These are phyloP conservation scores for Sclerotinia trifoliorum DNA, from an alignment of 2,329 filamentous ascomycete species.

Conservation along the genomic window DNA sequence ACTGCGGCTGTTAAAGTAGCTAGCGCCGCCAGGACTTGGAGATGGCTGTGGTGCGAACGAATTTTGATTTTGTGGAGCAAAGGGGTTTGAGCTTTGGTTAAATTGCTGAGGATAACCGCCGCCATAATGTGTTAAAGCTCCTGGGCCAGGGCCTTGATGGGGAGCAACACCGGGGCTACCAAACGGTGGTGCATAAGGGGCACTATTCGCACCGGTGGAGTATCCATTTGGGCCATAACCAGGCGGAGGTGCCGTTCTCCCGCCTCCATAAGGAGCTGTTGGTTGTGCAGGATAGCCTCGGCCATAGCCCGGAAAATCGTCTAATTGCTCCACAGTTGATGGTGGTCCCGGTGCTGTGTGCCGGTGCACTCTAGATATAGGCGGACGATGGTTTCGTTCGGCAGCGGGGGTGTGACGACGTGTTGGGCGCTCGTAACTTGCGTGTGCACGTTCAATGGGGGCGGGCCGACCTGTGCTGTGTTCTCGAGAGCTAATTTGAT, in stretches of 20 bases:
- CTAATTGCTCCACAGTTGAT: slow-evolving; percentile 62
- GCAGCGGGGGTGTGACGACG: slow-evolving; percentile 40
- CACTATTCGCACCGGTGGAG: slow-evolving; percentile 27
- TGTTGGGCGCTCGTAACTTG: slow-evolving; percentile 36
- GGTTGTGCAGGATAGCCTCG: slow-evolving; percentile 41
- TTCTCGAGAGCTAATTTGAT: slow-evolving; percentile 22
- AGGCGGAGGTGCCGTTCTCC: slow-evolving; percentile 31
- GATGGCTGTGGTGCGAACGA: slow-evolving; percentile 38
- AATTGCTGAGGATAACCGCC: slow-evolving; percentile 32
- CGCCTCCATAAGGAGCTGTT: slow-evolving; percentile 33
- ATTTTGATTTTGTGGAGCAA: slow-evolving; percentile 26
- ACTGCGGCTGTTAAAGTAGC: slow-evolving; percentile 35
- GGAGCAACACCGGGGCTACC: slow-evolving; percentile 22
- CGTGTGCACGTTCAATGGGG: slow-evolving; percentile 40
- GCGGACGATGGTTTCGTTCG: slow-evolving; percentile 40
- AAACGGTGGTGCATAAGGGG: slow-evolving; percentile 37
- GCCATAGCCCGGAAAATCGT: slow-evolving; percentile 58
- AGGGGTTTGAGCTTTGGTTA: slow-evolving; percentile 22
- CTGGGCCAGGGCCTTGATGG: slow-evolving; percentile 27
- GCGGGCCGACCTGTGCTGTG: slow-evolving; percentile 40
- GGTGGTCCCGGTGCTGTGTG: slow-evolving; percentile 50
- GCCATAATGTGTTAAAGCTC: slow-evolving; percentile 38
- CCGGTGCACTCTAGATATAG: slow-evolving; percentile 45
- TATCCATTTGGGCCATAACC: slow-evolving; percentile 38
- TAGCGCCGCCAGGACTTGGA: slow-evolving; percentile 34